These are phyloP conservation scores for Noccaea caerulescens DNA, from an alignment of 345 rosid genomes.

Conservation along the genomic window DNA sequence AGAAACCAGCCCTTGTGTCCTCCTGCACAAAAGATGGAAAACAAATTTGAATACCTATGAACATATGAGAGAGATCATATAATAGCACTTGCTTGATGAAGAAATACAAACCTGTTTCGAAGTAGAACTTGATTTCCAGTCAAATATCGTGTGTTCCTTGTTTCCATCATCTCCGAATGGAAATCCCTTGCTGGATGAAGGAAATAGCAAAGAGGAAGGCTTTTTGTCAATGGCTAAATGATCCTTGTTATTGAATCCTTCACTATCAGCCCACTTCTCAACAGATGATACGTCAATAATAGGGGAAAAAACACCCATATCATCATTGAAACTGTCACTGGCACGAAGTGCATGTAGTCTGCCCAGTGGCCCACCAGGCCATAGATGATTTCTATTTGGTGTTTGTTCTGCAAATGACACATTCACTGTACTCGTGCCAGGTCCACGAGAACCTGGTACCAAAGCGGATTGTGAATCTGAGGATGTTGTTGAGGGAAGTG, in stretches of 20 bases:
- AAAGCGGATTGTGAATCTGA: slow-evolving; percentile 56
- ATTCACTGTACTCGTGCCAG: slow-evolving; percentile 44
- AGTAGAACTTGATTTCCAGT: slow-evolving; percentile 78
- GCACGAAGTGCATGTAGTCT: slow-evolving; percentile 79
- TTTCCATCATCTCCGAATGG: slow-evolving; percentile 65
- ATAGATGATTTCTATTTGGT: slow-evolving; percentile 62
- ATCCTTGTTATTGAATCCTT: slow-evolving; percentile 65
- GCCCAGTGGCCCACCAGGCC: slow-evolving; percentile 72
- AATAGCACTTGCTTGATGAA: slow-evolving; percentile 18
- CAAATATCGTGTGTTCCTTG: slow-evolving; percentile 68
- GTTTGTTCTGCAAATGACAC: slow-evolving; percentile 67
- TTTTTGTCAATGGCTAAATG: slow-evolving; percentile 59
- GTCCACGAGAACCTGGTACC: slow-evolving; percentile 59
- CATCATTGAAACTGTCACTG: slow-evolving; percentile 74
- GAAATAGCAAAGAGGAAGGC: slow-evolving; percentile 66
- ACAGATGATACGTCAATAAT: slow-evolving; percentile 81
- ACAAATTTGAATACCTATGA: slow-evolving; percentile 28
- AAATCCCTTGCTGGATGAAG: slow-evolving; percentile 72
- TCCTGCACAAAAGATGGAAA: slow-evolving; percentile 52
- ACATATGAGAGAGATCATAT: background rate
- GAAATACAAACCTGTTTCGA: slow-evolving; percentile 63
- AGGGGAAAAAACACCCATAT: slow-evolving; percentile 96
- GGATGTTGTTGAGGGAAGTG: slow-evolving; percentile 78
- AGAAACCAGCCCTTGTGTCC: slow-evolving; percentile 54
- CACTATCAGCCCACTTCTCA: slow-evolving; percentile 75